Evolutionary conservation across 805 yeast species (phyloP), one percentile per base, ranked within the genome.

Genomic region (Clavispora phyllophila): DNA sequence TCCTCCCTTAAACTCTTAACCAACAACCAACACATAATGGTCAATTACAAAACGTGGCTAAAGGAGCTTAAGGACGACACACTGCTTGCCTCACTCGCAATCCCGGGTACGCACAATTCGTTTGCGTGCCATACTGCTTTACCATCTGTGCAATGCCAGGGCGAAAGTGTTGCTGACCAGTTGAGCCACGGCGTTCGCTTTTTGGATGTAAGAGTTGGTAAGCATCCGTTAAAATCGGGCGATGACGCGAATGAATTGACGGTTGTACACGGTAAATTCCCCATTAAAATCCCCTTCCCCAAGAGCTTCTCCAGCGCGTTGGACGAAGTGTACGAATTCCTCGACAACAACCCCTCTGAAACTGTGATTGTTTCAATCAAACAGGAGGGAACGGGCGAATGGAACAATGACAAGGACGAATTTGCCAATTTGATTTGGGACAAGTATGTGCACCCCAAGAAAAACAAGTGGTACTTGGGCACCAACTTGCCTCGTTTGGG

Each of bases 41-140:
- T 69, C 42, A 53, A 67, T 42, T 67, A 65, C 52, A 57, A 62
- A 49, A 56, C 58, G 25, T 84, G 91, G 93, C 61, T 81, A 67
- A 57, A 62, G 26, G 69, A 72, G 9, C 55, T 83, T 44, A 61
- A 66, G 41, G 86, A 82, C 55, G 67, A 78, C 58, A 65, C 73
- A 17, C 55, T 55, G 32, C 47, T 85, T 27, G 69, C 83, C 3
- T 64, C 72, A 43, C 68, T 85, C 40, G 68, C 90, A 0, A 68
- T 85, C 40, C 89, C 91, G 9, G 93, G 93, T n/a, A 84, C 91
- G n/a, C 93, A 85, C 65, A 84, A 85, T 58, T 73, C 87, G 33
- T 87, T 84, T 12, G 91, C 91, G 5, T 79, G 76, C 51, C 81
- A 82, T 57, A 66, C 75, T 7, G 83, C 90, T 2, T 63, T 83